Conservation (phyloP, 148 eudicot genomes). For the Chenopodium formosanum region DNA sequence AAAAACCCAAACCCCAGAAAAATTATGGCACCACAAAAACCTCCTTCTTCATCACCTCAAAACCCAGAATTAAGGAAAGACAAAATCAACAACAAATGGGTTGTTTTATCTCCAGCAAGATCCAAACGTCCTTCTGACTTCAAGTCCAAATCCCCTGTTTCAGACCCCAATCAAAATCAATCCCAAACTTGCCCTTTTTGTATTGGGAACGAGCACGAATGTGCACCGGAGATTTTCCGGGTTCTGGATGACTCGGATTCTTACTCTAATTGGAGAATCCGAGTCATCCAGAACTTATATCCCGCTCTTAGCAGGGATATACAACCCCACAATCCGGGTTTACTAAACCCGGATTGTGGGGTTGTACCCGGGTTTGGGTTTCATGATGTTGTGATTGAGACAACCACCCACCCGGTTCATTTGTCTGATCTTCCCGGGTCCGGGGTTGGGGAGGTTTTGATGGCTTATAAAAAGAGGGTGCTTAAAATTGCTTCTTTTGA, state of each 20-base stretch:
- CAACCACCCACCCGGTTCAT: constrained; percentile 67
- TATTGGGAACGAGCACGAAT: constrained; percentile 73
- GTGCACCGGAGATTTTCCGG: constrained; percentile 97
- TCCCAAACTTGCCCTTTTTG: constrained; percentile 77
- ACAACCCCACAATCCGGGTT: constrained; percentile 17
- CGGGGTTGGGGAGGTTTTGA: constrained; percentile 60
- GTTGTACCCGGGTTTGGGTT: constrained; percentile 67
- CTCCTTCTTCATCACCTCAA: not conserved
- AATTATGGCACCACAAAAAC: constrained; percentile 22
- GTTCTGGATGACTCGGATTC: constrained; percentile 39
- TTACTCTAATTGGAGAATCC: constrained; percentile 49
- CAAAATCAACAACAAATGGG: constrained; percentile 66
- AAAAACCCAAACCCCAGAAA: not conserved
- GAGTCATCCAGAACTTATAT: constrained; percentile 83
- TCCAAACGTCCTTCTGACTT: constrained; percentile 86
- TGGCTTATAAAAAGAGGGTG: constrained; percentile 82
- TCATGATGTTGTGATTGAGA: constrained; percentile 91
- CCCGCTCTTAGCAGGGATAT: constrained; percentile 78
- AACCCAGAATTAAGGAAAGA: constrained; percentile 69
- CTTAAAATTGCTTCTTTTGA: constrained; percentile 47
- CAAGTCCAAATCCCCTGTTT: constrained; percentile 73
- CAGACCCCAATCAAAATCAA: constrained; percentile 32
- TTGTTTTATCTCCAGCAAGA: constrained; percentile 81
- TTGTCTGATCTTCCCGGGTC: constrained; percentile 55
- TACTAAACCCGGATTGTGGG: constrained; percentile 21